phyloP scores from a whole-genome alignment of 306 rosid genomes.

The Cicer pinnatifidum region DNA sequence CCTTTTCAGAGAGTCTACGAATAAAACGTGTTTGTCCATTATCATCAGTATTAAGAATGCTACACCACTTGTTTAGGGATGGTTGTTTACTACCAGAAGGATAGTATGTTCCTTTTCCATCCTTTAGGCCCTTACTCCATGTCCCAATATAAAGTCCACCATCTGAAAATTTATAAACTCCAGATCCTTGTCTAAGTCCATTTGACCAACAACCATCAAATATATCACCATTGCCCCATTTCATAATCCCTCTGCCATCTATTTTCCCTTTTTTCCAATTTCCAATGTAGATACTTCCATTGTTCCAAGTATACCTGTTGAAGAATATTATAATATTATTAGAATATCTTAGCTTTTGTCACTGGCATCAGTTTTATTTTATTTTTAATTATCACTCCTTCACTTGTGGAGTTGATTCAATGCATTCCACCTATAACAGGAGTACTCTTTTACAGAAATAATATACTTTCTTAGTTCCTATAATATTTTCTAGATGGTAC shows the following conservation, averaged over 20 bases:
- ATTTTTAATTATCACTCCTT: too few relatives aligned
- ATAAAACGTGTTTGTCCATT: conserved; percentile 49
- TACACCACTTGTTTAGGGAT: conserved; percentile 61
- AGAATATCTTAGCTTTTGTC: too few relatives aligned
- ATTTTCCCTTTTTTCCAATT: conserved; percentile 81
- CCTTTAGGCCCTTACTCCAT: conserved; percentile 87
- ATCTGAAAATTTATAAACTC: conserved; percentile 73
- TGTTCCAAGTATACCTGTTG: conserved; percentile 54
- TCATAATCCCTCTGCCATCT: conserved; percentile 94
- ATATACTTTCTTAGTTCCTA: too few relatives aligned
- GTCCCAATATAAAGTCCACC: conserved; percentile 86
- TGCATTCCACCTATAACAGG: too few relatives aligned
- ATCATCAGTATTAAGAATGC: conserved; percentile 50
- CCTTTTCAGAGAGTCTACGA: conserved; percentile 66
- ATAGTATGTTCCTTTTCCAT: conserved; percentile 91
- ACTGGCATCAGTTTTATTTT: too few relatives aligned
- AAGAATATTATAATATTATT: too few relatives aligned
- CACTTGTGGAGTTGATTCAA: too few relatives aligned
- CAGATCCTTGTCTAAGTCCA: conserved; percentile 81
- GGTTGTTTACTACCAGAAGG: conserved; percentile 77
- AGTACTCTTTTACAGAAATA: too few relatives aligned
- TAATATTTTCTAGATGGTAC: too few relatives aligned
- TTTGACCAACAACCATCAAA: conserved; percentile 80
- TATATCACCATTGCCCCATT: conserved; percentile 78
- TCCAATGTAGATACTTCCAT: conserved; percentile 73